These are phyloP conservation scores for Clavaria fumosa DNA, from an alignment of 768 basidiomycete genomes.

Conservation along the genomic window DNA sequence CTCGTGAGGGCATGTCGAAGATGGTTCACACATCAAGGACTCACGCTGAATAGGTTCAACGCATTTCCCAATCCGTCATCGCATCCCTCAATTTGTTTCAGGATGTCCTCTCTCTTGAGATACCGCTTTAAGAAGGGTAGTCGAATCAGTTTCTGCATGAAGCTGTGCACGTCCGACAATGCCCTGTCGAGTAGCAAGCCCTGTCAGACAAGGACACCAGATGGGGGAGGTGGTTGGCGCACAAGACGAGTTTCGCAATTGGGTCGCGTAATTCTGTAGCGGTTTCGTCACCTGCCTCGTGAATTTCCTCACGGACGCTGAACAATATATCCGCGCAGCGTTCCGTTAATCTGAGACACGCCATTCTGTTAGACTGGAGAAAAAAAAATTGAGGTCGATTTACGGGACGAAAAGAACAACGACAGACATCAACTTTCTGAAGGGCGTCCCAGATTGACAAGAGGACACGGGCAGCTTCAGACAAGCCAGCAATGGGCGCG, in stretches of 20 bases:
- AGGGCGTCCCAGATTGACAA: slow-evolving; percentile 52
- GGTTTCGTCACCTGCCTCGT: slow-evolving; percentile 38
- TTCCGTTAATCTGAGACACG: slow-evolving; percentile 55
- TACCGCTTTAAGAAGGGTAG: slow-evolving; percentile 52
- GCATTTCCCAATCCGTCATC: slow-evolving; percentile 39
- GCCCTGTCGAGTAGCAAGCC: slow-evolving; percentile 15
- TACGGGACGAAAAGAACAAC: not conserved
- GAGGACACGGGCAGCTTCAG: slow-evolving; percentile 33
- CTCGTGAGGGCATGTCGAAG: too few relatives aligned
- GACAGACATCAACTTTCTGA: slow-evolving; percentile 43
- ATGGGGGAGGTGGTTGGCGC: slow-evolving; percentile 11
- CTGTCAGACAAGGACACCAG: not conserved
- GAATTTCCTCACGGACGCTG: slow-evolving; percentile 46
- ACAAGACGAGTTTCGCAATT: slow-evolving; percentile 36
- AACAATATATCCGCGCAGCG: slow-evolving; percentile 55
- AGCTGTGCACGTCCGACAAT: slow-evolving; percentile 28
- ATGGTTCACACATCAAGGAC: slow-evolving; percentile 11
- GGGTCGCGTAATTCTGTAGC: slow-evolving; percentile 35
- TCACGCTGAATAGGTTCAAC: slow-evolving; percentile 33
- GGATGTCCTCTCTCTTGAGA: slow-evolving; percentile 43
- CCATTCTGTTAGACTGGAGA: slow-evolving; percentile 46
- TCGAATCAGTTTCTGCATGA: slow-evolving; percentile 34
- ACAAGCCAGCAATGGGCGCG: slow-evolving; percentile 41
- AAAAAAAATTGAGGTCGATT: not conserved
- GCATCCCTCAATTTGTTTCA: slow-evolving; percentile 32